Percentiles rank a stretch among this genome's conserved stretches.
Evolutionary conservation across 768 basidiomycete genomes (phyloP).

Genomic region (Sutorius australiensis): DNA sequence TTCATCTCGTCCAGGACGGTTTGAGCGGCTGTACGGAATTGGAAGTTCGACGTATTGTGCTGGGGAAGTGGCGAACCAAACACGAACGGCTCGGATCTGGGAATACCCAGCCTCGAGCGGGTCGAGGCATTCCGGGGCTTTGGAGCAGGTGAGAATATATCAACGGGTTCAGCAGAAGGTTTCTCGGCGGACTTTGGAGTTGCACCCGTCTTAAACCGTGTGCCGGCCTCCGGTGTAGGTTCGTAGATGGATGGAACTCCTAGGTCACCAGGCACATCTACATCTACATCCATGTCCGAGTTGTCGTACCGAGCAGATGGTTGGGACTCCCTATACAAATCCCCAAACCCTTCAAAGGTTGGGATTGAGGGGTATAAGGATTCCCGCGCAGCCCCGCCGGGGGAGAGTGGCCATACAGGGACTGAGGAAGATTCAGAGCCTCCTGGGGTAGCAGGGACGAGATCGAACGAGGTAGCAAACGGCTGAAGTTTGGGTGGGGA

Average conservation of each 20-base stretch:
- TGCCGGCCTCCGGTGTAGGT: conserved; percentile 18
- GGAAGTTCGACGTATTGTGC: conserved; percentile 57
- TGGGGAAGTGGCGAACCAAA: conserved; percentile 75
- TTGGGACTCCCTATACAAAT: conserved; percentile 16
- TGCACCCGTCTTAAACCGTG: conserved; percentile 22
- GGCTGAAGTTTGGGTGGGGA: conserved; percentile 65
- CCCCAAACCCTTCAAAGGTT: conserved; percentile 30
- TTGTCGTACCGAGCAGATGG: conserved; percentile 18
- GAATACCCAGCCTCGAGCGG: conserved; percentile 21
- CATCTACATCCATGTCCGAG: conserved; percentile 34
- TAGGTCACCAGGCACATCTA: conserved; percentile 36
- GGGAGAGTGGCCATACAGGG: conserved; percentile 43
- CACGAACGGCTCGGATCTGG: conserved; percentile 51
- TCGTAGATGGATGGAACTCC: conserved; percentile 14
- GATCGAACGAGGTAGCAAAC: conserved; percentile 64
- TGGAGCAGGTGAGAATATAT: conserved; percentile 41
- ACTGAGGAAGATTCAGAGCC: conserved; percentile 15
- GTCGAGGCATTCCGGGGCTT: conserved; percentile 16
- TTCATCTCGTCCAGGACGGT: conserved; percentile 83
- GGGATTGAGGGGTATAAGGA: conserved; percentile 41
- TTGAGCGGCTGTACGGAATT: conserved; percentile 65
- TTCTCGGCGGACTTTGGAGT: conserved; percentile 26
- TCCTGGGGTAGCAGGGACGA: conserved; percentile 56
- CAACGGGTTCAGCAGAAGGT: conserved; percentile 31
- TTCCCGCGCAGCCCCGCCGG: conserved; percentile 17